A percentile compares a stretch with the other conserved stretches of the same genome.
phyloP scores from a whole-genome alignment of 1,284 basidiomycete species.

The Irpex sp. region DNA sequence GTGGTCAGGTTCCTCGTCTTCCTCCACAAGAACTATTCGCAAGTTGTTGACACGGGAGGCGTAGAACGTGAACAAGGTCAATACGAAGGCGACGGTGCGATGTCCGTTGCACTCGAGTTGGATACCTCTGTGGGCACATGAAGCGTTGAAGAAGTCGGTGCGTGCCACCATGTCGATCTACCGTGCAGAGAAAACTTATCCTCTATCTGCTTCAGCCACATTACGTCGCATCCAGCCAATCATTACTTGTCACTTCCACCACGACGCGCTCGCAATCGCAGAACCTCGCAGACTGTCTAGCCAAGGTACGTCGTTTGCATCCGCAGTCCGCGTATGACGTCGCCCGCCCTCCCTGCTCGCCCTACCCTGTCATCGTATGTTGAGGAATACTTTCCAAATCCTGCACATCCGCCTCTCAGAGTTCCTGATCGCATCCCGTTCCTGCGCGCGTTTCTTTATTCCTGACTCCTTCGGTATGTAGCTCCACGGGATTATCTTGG shows the following conservation, averaged over 20 bases:
- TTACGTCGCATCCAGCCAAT: conserved; percentile 62
- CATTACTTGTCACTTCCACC: conserved; percentile 65
- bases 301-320: conserved; percentile 46
- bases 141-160: conserved; percentile 50
- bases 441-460: neutral
- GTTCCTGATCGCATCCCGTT: neutral
- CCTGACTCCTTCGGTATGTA: conserved; percentile 22
- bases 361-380: too few species aligned
- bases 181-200: neutral
- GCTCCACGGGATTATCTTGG: conserved; percentile 53
- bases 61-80: conserved; percentile 81
- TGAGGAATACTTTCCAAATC: neutral
- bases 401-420: neutral
- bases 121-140: conserved; percentile 68
- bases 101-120: conserved; percentile 53
- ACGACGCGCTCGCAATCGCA: conserved; percentile 69
- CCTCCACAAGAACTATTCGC: neutral
- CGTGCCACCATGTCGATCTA: conserved; percentile 13
- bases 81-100: conserved; percentile 68
- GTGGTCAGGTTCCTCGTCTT: conserved; percentile 58
- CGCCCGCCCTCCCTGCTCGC: neutral
- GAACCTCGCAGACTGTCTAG: conserved; percentile 68
- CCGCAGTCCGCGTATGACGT: conserved; percentile 6
- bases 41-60: neutral
- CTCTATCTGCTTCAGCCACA: conserved; percentile 42